phyloP scores from a whole-genome alignment of 768 basidiomycete genomes.

The Calocybe cyanea region DNA sequence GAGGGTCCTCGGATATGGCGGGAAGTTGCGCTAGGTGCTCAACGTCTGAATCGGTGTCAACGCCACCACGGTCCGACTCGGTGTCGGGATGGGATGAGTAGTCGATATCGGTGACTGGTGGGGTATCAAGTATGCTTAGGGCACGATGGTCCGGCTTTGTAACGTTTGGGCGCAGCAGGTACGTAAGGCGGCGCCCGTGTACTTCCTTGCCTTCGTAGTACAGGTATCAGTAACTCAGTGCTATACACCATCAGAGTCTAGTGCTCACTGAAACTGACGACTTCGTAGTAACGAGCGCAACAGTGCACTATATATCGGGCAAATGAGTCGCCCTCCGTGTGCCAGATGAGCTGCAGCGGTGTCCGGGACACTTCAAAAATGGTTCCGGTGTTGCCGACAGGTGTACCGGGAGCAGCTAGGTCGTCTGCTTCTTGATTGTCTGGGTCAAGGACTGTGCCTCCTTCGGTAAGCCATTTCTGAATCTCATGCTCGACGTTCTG shows the following conservation, averaged over 20 bases:
- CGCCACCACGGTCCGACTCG: slow-evolving; percentile 47
- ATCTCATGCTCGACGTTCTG: slow-evolving; percentile 65
- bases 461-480: slow-evolving; percentile 55
- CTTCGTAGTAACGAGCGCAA: slow-evolving; percentile 71
- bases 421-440: slow-evolving; percentile 28
- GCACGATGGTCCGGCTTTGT: slow-evolving; percentile 52
- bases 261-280: slow-evolving; percentile 77
- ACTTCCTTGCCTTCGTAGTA: slow-evolving; percentile 50
- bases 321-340: slow-evolving; percentile 66
- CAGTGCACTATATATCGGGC: slow-evolving; percentile 82
- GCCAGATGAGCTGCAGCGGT: slow-evolving; percentile 69
- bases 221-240: not conserved
- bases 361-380: slow-evolving; percentile 67
- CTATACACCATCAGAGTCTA: not conserved
- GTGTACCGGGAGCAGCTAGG: slow-evolving; percentile 31
- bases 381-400: slow-evolving; percentile 47
- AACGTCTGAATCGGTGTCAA: slow-evolving; percentile 46
- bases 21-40: slow-evolving; percentile 35
- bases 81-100: slow-evolving; percentile 47
- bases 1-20: slow-evolving; percentile 21
- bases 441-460: slow-evolving; percentile 53
- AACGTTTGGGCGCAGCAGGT: slow-evolving; percentile 76
- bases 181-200: slow-evolving; percentile 61
- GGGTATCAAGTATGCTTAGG: slow-evolving; percentile 53
- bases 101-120: slow-evolving; percentile 67